phyloP scores from a whole-genome alignment of 73 alveolate species.

The Paramecium tetraurelia region DNA sequence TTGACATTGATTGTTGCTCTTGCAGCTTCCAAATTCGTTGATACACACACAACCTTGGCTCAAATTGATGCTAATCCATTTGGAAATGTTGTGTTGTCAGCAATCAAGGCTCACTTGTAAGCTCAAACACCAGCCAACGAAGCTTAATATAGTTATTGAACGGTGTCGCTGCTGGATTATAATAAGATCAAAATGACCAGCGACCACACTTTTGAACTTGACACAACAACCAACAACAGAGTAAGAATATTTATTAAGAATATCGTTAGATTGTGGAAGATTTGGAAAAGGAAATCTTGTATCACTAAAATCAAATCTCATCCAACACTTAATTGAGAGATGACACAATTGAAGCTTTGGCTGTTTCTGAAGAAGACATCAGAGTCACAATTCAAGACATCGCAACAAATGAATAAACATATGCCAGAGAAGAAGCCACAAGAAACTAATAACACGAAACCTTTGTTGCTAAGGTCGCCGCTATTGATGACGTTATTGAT shows the following conservation, averaged over 20 bases:
- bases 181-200: slow-evolving; percentile 16
- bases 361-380: slow-evolving; percentile 47
- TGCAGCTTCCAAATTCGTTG: slow-evolving; percentile 30
- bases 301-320: slow-evolving; percentile 6
- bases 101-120: slow-evolving; percentile 42
- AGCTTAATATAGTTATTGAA: slow-evolving; percentile 26
- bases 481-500: slow-evolving; percentile 56
- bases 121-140: slow-evolving; percentile 54
- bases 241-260: neutral
- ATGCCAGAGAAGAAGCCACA: slow-evolving; percentile 54
- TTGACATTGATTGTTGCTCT: slow-evolving; percentile 43
- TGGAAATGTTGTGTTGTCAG: slow-evolving; percentile 52
- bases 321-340: slow-evolving; percentile 45
- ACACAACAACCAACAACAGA: neutral
- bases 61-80: slow-evolving; percentile 46
- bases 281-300: slow-evolving; percentile 16
- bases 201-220: slow-evolving; percentile 13
- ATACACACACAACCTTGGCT: slow-evolving; percentile 47
- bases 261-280: slow-evolving; percentile 9
- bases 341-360: slow-evolving; percentile 46
- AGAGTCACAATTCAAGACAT: slow-evolving; percentile 48
- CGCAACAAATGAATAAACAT: slow-evolving; percentile 43
- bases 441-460: slow-evolving; percentile 38
- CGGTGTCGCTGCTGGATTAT: slow-evolving; percentile 47
- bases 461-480: slow-evolving; percentile 35